Evolutionary conservation across 2,329 filamentous ascomycete genomes (phyloP), one percentile per base, ranked within the genome.

Genomic region (Fusarium oligoseptatum): DNA sequence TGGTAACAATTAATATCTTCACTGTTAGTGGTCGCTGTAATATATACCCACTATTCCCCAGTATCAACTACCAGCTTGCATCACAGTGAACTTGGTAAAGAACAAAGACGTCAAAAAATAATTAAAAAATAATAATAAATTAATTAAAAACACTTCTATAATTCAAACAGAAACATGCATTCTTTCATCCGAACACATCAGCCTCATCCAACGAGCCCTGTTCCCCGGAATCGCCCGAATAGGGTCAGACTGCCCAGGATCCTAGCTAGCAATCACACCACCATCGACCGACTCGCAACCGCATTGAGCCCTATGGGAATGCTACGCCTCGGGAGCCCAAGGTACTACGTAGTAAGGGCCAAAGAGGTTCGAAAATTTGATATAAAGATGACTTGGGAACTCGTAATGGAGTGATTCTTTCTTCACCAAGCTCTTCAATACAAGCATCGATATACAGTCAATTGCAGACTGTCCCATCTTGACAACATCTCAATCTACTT

Each of bases 161-260:
- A 14, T 17, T 39, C 39, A 20, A 7, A 48, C 17, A 63, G 29
- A 27, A 10, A 24, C 39, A 60, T 60, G 20, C 41, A 50, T 52
- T 34, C 22, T 41, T 52, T 61, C 64, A 4, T 48, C 41, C 27
- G 12, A 32, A 24, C 37, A 29, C 48, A 43, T 43, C 45, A 57
- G 36, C 62, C 66, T 39, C 27, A 67, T 56, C 22, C 36, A 36
- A 56, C 36, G 56, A 64, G 41, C 60, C 48, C 60, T 45, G 34
- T 64, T 64, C 73, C 70, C 73, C 73, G 73, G 73, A 66, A 72
- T 75, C 73, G 61, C 60, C 73, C 73, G 73, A 74, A 75, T 76
- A 75, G 70, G 37, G 64, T 74, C 73, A 75, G 73, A 67, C 60
- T 65, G 70, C 11, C 73, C 67, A 72, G 73, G 73, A 55, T 41